Evolutionary conservation across 352 stramenopile species (phyloP), one percentile per base, ranked within the genome.

Genomic region (Elongisporangium prolatum): DNA sequence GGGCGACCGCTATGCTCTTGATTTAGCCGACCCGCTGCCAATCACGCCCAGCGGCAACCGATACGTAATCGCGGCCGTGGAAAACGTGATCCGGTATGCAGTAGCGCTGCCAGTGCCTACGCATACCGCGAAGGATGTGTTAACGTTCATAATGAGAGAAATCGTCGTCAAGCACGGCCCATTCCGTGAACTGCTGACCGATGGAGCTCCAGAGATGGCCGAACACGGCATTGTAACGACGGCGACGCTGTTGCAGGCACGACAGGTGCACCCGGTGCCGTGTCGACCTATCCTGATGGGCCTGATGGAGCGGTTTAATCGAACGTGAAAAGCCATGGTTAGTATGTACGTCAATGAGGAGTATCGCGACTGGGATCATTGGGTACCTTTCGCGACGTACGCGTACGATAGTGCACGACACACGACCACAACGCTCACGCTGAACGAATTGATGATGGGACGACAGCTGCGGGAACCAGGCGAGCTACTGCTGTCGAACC

Each of bases 251-350:
- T n/a, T n/a, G n/a, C n/a, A n/a, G n/a, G n/a, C n/a, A n/a, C n/a
- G n/a, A n/a, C n/a, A n/a, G n/a, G 24, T n/a, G 64, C 1, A 47
- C 8, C 64, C 56, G 11, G 56, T 70, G 0, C 24, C 54, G 3
- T 65, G 57, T 22, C 40, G 58, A 8, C 55, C 54, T 5, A 59
- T 65, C 17, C 18, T 62, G 24, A 56, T 65, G 1, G 54, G 37
- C 3, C 38, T 66, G 0, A 51, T 66, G 2, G 55, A 66, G 17
- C 20, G 54, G 0, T 65, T 63, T 25, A 55, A 70, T 21, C 5
- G 55, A 5, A 57, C 54, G 3, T 65, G 54, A 58, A 65, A 65
- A 34, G 63, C n/a, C n/a, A n/a, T n/a, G n/a, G n/a, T n/a, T n/a
- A n/a, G n/a, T n/a, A n/a, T n/a, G n/a, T n/a, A n/a, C n/a, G n/a